Conservation (phyloP, 1,284 basidiomycete genomes). For the Ceratobasidium sp. region DNA sequence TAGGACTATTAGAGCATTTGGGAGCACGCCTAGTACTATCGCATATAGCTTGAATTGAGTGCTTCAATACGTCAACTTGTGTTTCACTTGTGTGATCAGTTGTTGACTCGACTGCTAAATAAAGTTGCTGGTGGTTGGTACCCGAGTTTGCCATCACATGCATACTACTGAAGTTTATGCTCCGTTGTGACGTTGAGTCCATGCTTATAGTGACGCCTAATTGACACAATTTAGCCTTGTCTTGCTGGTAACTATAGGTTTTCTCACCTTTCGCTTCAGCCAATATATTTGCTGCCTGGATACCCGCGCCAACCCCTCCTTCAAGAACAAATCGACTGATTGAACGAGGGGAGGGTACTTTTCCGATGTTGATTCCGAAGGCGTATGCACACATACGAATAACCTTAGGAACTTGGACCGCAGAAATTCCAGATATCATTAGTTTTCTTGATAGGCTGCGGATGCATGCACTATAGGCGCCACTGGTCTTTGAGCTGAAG, state of each 20-base stretch:
- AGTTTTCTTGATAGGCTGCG: slow-evolving; percentile 12
- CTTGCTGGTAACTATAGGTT: too few relatives aligned
- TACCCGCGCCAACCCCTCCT: slow-evolving; percentile 8
- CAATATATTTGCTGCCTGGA: slow-evolving; percentile 11
- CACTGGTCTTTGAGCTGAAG: not conserved
- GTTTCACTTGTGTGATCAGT: slow-evolving; percentile 38
- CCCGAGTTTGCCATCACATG: slow-evolving; percentile 30
- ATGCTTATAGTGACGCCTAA: slow-evolving; percentile 33
- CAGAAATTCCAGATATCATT: slow-evolving; percentile 22
- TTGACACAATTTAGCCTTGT: not conserved
- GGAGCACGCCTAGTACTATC: slow-evolving; percentile 11
- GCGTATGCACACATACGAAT: not conserved
- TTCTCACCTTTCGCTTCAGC: slow-evolving; percentile 21
- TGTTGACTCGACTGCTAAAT: slow-evolving; percentile 36
- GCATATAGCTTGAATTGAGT: slow-evolving; percentile 25
- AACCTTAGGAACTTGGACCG: slow-evolving; percentile 15
- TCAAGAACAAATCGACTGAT: slow-evolving; percentile 14
- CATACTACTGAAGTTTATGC: slow-evolving; percentile 37
- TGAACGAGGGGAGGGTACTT: not conserved
- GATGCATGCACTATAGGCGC: slow-evolving; percentile 2
- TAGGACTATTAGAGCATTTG: slow-evolving; percentile 10
- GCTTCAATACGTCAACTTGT: slow-evolving; percentile 22
- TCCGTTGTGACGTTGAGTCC: slow-evolving; percentile 32
- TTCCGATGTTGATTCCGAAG: not conserved
- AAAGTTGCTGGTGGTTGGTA: slow-evolving; percentile 17